Percentiles rank a stretch among this genome's conserved stretches.
These are phyloP conservation scores for Talaromyces thailandensis DNA, from an alignment of 495 filamentous ascomycete genomes.

Conservation along the genomic window DNA sequence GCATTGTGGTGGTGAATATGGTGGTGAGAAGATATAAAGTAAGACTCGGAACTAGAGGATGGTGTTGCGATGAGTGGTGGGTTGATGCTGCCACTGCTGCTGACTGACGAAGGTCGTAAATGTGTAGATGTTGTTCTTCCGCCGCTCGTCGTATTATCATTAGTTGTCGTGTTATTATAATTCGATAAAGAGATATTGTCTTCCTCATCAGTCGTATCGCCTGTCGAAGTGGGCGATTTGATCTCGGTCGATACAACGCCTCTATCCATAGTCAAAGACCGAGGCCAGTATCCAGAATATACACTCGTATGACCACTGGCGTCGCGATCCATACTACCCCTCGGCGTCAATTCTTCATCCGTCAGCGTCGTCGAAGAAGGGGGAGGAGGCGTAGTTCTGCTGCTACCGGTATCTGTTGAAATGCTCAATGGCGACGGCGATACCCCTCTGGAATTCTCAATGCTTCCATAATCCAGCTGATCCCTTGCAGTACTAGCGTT, in stretches of 20 bases:
- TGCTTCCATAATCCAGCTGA: not conserved
- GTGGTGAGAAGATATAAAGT: conserved; percentile 38
- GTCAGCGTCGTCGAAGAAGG: not conserved
- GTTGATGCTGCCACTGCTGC: conserved; percentile 10
- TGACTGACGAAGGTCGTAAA: conserved; percentile 11
- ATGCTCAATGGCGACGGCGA: not conserved
- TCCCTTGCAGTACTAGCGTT: conserved; percentile 7
- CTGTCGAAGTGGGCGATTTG: conserved; percentile 23
- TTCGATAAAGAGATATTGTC: conserved; percentile 54
- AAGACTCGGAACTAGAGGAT: conserved; percentile 58
- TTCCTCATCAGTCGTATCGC: conserved; percentile 66
- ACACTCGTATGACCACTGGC: not conserved
- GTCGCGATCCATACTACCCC: conserved; percentile 15
- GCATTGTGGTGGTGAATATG: conserved; percentile 13
- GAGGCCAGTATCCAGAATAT: not conserved
- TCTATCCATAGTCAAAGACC: not conserved
- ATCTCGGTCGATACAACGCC: not conserved
- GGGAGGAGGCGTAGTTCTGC: not conserved
- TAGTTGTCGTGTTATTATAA: conserved; percentile 17
- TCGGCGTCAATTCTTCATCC: conserved; percentile 11
- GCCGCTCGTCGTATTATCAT: not conserved
- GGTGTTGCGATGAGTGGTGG: conserved; percentile 32
- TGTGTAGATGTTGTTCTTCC: conserved; percentile 17
- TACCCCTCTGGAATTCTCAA: not conserved
- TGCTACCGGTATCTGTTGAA: not conserved